A percentile compares a stretch with the other conserved stretches of the same genome.
Evolutionary conservation across 805 yeast genomes (phyloP).

Genomic region (Starmera pachycereana): DNA sequence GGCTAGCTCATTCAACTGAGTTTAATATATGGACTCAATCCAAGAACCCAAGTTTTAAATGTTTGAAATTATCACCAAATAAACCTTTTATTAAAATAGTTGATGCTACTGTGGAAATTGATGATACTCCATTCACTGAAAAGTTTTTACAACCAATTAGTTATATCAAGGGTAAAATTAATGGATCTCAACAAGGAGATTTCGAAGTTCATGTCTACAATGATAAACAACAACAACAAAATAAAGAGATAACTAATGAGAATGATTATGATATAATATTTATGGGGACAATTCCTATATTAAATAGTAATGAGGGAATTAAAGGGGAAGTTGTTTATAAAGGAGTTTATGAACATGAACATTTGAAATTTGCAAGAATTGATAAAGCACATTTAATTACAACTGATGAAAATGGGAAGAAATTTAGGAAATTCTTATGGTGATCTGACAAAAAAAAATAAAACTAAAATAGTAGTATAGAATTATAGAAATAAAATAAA

Average conservation of each 20-base stretch:
- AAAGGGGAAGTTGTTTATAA: slow-evolving; percentile 13
- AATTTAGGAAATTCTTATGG: slow-evolving; percentile 13
- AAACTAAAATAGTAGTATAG: neutral
- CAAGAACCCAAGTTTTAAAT: slow-evolving; percentile 11
- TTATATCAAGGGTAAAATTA: slow-evolving; percentile 13
- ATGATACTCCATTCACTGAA: neutral
- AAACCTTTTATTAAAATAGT: slow-evolving; percentile 7
- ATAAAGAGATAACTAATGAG: neutral
- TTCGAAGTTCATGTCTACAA: neutral
- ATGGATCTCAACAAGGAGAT: slow-evolving; percentile 1
- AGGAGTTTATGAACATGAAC: slow-evolving; percentile 17
- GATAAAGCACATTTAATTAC: slow-evolving; percentile 9
- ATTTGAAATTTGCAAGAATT: slow-evolving; percentile 16
- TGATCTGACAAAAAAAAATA: slow-evolving; percentile 1
- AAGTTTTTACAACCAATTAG: slow-evolving; percentile 5
- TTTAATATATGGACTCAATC: slow-evolving; percentile 17
- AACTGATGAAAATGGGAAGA: slow-evolving; percentile 8
- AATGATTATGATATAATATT: slow-evolving; percentile 1
- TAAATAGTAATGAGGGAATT: slow-evolving; percentile 4
- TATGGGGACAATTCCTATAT: slow-evolving; percentile 3
- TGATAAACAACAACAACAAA: slow-evolving; percentile 2
- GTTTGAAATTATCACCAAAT: slow-evolving; percentile 15
- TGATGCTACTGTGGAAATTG: slow-evolving; percentile 10
- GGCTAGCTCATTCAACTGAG: slow-evolving; percentile 6
- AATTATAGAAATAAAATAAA: neutral